Base-by-base conservation (phyloP, 257 asterid species). In the Gentiana straminea region DNA sequence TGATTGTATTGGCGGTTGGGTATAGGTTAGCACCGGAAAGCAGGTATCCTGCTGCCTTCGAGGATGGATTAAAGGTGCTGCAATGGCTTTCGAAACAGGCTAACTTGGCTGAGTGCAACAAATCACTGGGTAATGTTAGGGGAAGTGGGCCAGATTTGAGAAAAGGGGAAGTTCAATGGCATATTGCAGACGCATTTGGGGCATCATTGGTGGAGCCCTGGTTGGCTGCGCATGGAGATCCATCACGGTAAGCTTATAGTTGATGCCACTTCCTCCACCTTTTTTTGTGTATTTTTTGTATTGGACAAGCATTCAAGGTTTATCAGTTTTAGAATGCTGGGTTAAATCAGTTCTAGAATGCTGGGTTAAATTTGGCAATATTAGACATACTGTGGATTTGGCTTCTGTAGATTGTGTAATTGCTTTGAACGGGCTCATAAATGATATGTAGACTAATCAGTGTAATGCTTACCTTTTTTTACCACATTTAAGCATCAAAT, bases 191-290 rank as follows among this genome's bases (percentile, higher is more conserved):
- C 64, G 94, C 89, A 2, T 84, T 87, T 61, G 94, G 97, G 51
- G 94, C 95, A 49, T 86, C 95, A 11, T 65, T 86, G 95, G 87
- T 81, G 43, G 97, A 89, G 78, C 97, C 97, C 4, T 89, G 97
- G 97, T 66, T 89, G 86, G 94, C 95, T 78, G 89, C 97, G 52
- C 97, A 89, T 66, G 97, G 87, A 24, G 97, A 89, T 83, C 97
- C 95, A 15, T 86, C 92, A 49, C 86, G 97, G 97, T 89, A 62
- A 53, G 76, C 63, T 64, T 48, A 4, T 13, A 3, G 3, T 61
- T 62, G 53, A 46, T 60, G 50, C 56, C 33, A 7, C 39, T 52
- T 24, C 33, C 62, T 68, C 53, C 51, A 12, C 55, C 24, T 39
- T 38, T 65, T 44, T 51, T 56, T 13, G 15, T 61, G 15, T 61